phyloP scores from a whole-genome alignment of 345 rosid species.

The Passiflora organensis region DNA sequence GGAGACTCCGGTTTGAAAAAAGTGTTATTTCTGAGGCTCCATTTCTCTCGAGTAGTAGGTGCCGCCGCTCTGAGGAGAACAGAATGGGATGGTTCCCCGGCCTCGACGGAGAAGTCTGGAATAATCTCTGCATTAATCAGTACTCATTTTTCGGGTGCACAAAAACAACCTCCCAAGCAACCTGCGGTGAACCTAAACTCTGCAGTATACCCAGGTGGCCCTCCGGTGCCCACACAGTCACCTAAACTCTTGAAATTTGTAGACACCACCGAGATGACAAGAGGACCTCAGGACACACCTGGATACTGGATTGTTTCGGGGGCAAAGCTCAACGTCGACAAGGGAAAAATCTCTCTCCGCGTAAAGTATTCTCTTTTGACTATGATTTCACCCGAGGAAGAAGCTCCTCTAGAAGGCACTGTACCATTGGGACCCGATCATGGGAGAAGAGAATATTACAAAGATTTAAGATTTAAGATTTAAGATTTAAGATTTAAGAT shows the following conservation, averaged over 20 bases:
- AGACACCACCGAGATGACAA: conserved; percentile 79
- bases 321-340: conserved; percentile 76
- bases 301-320: conserved; percentile 98
- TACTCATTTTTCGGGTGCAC: conserved; percentile 74
- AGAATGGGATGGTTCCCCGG: conserved; percentile 91
- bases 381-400: conserved; percentile 22
- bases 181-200: conserved; percentile 85
- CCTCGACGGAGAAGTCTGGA: conserved; percentile 68
- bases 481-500: too few species aligned
- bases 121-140: conserved; percentile 81
- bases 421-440: too few species aligned
- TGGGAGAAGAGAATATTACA: too few species aligned
- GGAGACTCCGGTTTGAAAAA: conserved; percentile 79
- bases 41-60: conserved; percentile 60
- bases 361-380: conserved; percentile 77
- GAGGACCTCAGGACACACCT: conserved; percentile 90
- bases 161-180: conserved; percentile 65
- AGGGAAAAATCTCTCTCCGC: conserved; percentile 77
- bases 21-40: conserved; percentile 72
- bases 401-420: not conserved
- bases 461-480: too few species aligned
- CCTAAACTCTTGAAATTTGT: conserved; percentile 82
- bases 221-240: conserved; percentile 81
- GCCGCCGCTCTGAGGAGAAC: conserved; percentile 41
- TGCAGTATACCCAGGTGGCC: conserved; percentile 91